These are phyloP conservation scores for Tephrocybe sp. DNA, from an alignment of 768 basidiomycete genomes.

Conservation along the genomic window DNA sequence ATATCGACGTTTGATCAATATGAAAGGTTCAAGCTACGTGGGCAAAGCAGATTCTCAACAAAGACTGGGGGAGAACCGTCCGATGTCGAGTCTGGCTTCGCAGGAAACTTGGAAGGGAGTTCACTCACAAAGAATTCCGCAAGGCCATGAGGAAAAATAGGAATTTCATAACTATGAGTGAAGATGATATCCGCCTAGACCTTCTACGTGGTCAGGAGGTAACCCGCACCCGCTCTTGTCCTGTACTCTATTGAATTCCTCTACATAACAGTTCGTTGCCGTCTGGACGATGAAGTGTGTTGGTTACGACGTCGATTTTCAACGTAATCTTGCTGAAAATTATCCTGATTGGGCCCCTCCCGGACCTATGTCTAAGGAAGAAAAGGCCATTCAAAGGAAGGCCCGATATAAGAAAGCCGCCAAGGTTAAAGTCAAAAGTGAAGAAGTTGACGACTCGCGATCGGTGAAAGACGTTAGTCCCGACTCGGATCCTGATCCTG, in stretches of 20 bases:
- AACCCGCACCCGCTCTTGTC: background rate
- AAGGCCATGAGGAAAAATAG: background rate
- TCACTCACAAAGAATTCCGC: slow-evolving; percentile 24
- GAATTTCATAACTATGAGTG: slow-evolving; percentile 16
- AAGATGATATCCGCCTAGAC: slow-evolving; percentile 26
- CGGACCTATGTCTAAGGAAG: too few relatives aligned
- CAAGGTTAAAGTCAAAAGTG: too few relatives aligned
- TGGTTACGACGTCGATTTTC: slow-evolving; percentile 37
- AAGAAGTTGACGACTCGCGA: too few relatives aligned
- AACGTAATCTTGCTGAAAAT: slow-evolving; percentile 28
- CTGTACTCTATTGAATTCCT: background rate
- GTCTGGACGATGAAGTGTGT: slow-evolving; percentile 42
- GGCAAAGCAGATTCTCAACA: slow-evolving; percentile 25
- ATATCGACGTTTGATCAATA: background rate
- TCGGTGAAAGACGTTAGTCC: too few relatives aligned
- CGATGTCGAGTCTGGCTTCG: slow-evolving; percentile 30
- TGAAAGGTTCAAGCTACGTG: slow-evolving; percentile 17
- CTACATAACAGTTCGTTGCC: slow-evolving; percentile 24
- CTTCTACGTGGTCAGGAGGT: slow-evolving; percentile 34
- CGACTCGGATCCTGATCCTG: too few relatives aligned
- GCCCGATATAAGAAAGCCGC: too few relatives aligned
- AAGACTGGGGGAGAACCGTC: slow-evolving; percentile 26
- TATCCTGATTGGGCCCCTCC: slow-evolving; percentile 18
- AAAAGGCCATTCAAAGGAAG: too few relatives aligned
- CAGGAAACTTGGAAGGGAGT: slow-evolving; percentile 20